Evolutionary conservation across 805 yeast genomes (phyloP), one percentile per base, ranked within the genome.

Genomic region (Hanseniaspora hatyaiensis): DNA sequence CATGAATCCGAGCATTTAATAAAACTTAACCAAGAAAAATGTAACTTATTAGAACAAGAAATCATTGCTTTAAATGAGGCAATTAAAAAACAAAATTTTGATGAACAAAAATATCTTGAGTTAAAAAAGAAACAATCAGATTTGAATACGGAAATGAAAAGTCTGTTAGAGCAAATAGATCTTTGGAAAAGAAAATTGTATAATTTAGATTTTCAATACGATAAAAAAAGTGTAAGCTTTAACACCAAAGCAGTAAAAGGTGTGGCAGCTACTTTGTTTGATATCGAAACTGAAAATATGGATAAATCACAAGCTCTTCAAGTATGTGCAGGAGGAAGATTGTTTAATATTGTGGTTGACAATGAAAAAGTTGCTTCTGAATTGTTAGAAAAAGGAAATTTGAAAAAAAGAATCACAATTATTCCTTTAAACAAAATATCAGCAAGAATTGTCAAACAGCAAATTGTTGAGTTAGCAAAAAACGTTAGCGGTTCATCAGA

Each of bases 301-400:
- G 73, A 74, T 22, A 77, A 79, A 47, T 80, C 94, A 0, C 70
- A 80, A 22, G 98, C 99, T 1, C 67, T 92, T 30, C 96, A 92
- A 63, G 81, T 85, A 2, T 81, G 94, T 60, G 98, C 96, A 2
- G 99, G 98, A 40, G 94, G 89, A 4, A 71, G 88, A 55, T 64
- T 94, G 26, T 94, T 77, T 61, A 87, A 88, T 57, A 83, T 94
- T 30, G 86, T 92, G 43, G 97, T 94, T 26, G 96, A 87, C 56
- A 80, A 76, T 52, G 94, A 89, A 50, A 75, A 68, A 16, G 80
- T 85, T 3, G 97, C 94, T n/a, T 72, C 94, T 0, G 81, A 79
- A 49, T 64, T 92, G 8, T 69, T 92, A 34, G 92, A 86, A 55
- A 70, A 68, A 24, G 96, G 96, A 6, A 77, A 75, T 51, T 68